phyloP scores from a whole-genome alignment of 345 rosid genomes.

The Dimocarpus longan region DNA sequence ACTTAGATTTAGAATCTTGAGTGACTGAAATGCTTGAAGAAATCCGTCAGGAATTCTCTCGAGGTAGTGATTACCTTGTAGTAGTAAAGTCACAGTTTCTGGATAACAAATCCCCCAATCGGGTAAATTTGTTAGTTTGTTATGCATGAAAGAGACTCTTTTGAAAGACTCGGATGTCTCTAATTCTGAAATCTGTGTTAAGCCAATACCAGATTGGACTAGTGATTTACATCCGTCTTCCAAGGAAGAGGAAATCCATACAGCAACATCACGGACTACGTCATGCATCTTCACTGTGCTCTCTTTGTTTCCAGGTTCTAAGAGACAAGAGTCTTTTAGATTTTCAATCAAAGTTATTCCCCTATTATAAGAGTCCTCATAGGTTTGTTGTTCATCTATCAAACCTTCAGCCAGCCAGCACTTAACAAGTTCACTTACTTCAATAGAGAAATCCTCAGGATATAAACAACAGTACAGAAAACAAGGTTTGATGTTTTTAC shows the following conservation, averaged over 20 bases:
- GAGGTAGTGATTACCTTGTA: conserved; percentile 37
- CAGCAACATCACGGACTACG: conserved; percentile 22
- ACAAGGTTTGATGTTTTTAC: conserved; percentile 32
- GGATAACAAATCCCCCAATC: conserved; percentile 24
- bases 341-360: conserved; percentile 43
- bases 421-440: conserved; percentile 35
- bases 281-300: conserved; percentile 50
- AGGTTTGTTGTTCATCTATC: conserved; percentile 33
- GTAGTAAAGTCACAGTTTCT: conserved; percentile 29
- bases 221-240: conserved; percentile 25
- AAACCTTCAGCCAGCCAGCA: conserved; percentile 51
- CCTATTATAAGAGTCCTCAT: conserved; percentile 29
- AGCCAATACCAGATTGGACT: conserved; percentile 32
- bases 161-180: conserved; percentile 27
- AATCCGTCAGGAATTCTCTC: conserved; percentile 26
- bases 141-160: conserved; percentile 46
- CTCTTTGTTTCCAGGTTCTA: conserved; percentile 38
- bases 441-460: conserved; percentile 46
- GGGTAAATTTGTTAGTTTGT: conserved; percentile 27
- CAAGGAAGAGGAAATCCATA: too few relatives aligned
- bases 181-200: conserved; percentile 22
- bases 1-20: conserved; percentile 37
- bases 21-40: conserved; percentile 32
- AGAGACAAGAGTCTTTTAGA: conserved; percentile 45
- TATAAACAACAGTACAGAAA: conserved; percentile 47